These are phyloP conservation scores for Pythium coloratum DNA, from an alignment of 352 stramenopile species.

Conservation along the genomic window DNA sequence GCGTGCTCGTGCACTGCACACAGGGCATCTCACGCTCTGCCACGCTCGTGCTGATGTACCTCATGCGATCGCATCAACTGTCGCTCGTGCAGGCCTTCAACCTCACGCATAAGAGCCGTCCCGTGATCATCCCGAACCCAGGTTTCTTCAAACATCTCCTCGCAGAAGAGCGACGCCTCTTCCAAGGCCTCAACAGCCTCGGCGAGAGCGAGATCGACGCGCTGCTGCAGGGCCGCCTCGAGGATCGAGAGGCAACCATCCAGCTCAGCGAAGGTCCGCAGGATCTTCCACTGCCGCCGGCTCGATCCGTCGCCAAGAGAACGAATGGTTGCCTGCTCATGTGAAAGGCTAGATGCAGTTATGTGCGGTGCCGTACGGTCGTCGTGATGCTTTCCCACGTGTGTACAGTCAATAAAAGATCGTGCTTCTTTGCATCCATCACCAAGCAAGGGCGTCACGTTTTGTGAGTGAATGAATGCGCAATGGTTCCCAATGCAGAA, in stretches of 20 bases:
- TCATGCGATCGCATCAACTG: slow-evolving; percentile 59
- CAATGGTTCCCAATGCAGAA: neutral
- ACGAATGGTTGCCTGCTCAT: neutral
- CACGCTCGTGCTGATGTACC: slow-evolving; percentile 68
- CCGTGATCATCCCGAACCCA: slow-evolving; percentile 61
- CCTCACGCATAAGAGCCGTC: slow-evolving; percentile 41
- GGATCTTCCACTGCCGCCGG: neutral
- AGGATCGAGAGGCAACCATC: slow-evolving; percentile 21
- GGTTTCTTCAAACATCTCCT: slow-evolving; percentile 55
- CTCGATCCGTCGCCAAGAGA: neutral
- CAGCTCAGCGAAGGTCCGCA: neutral
- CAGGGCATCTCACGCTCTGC: slow-evolving; percentile 70
- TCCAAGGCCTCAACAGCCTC: slow-evolving; percentile 46
- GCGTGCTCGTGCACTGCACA: slow-evolving; percentile 72
- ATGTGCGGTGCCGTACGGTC: neutral
- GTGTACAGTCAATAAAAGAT: neutral
- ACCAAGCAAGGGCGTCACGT: neutral
- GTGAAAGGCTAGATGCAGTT: neutral
- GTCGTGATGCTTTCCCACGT: neutral
- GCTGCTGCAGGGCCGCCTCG: slow-evolving; percentile 37
- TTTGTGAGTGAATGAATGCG: neutral
- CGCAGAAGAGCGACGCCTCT: slow-evolving; percentile 49
- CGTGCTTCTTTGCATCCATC: slow-evolving; percentile 1
- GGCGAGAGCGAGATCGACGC: slow-evolving; percentile 50
- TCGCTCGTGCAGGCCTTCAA: slow-evolving; percentile 71